A percentile compares a stretch with the other conserved stretches of the same genome.
These are phyloP conservation scores for Forsythia viridissima DNA, from an alignment of 257 asterid genomes.

Conservation along the genomic window DNA sequence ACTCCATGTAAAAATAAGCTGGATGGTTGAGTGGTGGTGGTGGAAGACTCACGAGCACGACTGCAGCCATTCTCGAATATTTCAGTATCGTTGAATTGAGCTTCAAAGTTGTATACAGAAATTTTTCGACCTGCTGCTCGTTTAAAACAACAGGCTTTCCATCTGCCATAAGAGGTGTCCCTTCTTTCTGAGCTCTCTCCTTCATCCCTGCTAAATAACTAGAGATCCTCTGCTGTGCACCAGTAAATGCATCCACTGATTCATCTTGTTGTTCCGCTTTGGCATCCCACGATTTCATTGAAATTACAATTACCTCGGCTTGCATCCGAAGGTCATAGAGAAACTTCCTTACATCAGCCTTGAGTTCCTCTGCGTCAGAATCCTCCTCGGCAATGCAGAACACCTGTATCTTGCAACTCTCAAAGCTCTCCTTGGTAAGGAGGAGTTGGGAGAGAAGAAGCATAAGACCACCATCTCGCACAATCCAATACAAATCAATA, in stretches of 20 bases:
- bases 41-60: conserved; percentile 91
- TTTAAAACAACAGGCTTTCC: conserved; percentile 73
- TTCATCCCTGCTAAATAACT: conserved; percentile 58
- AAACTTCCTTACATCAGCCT: conserved; percentile 84
- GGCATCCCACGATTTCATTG: conserved; percentile 95
- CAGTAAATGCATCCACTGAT: conserved; percentile 71
- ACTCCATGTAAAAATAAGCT: conserved; percentile 89
- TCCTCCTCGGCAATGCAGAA: conserved; percentile 98
- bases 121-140: conserved; percentile 86
- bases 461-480: conserved; percentile 97
- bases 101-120: conserved; percentile 78
- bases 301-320: conserved; percentile 90
- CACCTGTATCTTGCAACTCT: conserved; percentile 95
- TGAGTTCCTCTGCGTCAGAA: conserved; percentile 89
- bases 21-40: conserved; percentile 95
- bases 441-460: conserved; percentile 96
- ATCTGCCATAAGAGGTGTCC: conserved; percentile 64
- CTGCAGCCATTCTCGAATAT: conserved; percentile 95
- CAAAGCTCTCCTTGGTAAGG: conserved; percentile 86
- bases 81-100: conserved; percentile 75
- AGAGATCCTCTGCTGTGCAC: conserved; percentile 67
- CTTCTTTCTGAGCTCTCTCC: conserved; percentile 60
- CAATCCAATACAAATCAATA: conserved; percentile 94
- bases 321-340: conserved; percentile 97
- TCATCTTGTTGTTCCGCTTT: conserved; percentile 73